A percentile compares a stretch with the other conserved stretches of the same genome.
Conservation (phyloP, 2,329 filamentous ascomycete species). For the Amauroascus verrucosus region DNA sequence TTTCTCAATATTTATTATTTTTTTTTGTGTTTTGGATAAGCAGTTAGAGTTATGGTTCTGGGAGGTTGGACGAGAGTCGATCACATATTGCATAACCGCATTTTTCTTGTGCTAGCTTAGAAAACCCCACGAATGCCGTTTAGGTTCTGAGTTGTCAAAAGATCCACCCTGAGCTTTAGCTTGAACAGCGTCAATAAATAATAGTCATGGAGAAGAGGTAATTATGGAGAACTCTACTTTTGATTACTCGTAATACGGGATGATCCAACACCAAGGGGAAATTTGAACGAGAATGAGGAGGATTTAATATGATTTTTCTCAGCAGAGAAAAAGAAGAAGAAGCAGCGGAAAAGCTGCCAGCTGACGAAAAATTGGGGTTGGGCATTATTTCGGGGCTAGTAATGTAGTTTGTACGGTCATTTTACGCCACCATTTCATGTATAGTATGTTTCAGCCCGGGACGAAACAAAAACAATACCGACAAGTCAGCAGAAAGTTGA, state of each 20-base stretch:
- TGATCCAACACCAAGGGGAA: background rate
- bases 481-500: background rate
- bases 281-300: background rate
- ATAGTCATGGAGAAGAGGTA: background rate
- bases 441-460: background rate
- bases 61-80: constrained; percentile 7
- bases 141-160: constrained; percentile 9
- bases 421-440: background rate
- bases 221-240: background rate
- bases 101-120: constrained; percentile 3
- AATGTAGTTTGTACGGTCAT: background rate
- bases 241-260: background rate
- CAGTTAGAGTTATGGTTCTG: background rate
- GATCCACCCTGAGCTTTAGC: background rate
- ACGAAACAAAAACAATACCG: background rate
- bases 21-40: background rate
- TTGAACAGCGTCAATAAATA: background rate
- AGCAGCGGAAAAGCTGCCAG: too few species aligned
- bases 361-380: too few species aligned
- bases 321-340: too few species aligned
- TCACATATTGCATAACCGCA: constrained; percentile 11
- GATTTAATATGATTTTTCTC: background rate
- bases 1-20: too few species aligned
- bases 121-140: background rate
- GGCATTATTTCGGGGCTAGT: too few species aligned